These are phyloP conservation scores for Pilaira anomala DNA, from an alignment of 192 early-diverging fungal species.

Conservation along the genomic window DNA sequence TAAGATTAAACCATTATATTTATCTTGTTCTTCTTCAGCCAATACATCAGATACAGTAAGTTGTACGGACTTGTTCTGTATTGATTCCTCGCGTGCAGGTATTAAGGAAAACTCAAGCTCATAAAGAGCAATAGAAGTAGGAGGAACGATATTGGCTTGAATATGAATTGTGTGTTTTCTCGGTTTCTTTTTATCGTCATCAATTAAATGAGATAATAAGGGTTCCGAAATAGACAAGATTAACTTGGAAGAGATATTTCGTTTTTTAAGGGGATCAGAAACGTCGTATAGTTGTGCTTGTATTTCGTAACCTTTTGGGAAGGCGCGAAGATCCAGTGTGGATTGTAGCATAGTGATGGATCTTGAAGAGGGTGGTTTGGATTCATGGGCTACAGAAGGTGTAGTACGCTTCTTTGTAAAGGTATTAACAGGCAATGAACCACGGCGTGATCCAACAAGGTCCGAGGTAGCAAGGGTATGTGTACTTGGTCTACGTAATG, in stretches of 20 bases:
- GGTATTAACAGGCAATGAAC: background rate
- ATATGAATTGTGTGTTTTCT: slow-evolving; percentile 16
- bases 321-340: background rate
- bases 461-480: background rate
- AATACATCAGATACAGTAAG: slow-evolving; percentile 27
- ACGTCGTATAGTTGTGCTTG: slow-evolving; percentile 1
- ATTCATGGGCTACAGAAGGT: background rate
- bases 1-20: slow-evolving; percentile 22
- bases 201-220: slow-evolving; percentile 16
- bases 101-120: slow-evolving; percentile 13
- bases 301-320: slow-evolving; percentile 1
- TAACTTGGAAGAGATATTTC: slow-evolving; percentile 17
- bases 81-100: slow-evolving; percentile 14
- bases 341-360: background rate
- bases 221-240: slow-evolving; percentile 18
- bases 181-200: slow-evolving; percentile 9
- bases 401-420: background rate
- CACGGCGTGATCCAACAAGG: background rate
- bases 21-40: slow-evolving; percentile 27
- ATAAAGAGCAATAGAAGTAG: background rate
- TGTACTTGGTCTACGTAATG: background rate
- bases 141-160: background rate
- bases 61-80: background rate
- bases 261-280: slow-evolving; percentile 8
- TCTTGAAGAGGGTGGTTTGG: background rate